Conservation (phyloP, 2,329 filamentous ascomycete species). For the Orbilia javanica region DNA sequence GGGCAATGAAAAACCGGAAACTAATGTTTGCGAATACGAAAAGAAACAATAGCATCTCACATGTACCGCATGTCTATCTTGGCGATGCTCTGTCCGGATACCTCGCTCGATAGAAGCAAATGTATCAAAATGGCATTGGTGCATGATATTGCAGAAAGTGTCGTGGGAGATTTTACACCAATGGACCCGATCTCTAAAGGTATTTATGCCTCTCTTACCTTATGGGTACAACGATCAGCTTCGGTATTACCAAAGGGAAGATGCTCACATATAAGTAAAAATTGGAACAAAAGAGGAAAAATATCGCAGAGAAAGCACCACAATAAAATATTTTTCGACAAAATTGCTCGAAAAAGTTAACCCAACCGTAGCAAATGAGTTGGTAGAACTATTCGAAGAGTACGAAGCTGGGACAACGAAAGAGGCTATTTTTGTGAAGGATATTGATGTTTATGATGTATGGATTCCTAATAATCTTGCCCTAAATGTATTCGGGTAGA, state of each 20-base stretch:
- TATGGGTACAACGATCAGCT: too few relatives aligned
- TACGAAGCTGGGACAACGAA: conserved; percentile 38
- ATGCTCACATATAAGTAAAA: background rate
- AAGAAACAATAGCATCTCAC: conserved; percentile 56
- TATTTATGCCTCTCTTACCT: background rate
- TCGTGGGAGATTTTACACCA: conserved; percentile 52
- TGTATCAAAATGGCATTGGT: conserved; percentile 54
- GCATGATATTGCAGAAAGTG: conserved; percentile 57
- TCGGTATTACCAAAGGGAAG: too few relatives aligned
- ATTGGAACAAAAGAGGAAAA: conserved; percentile 31
- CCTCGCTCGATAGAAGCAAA: conserved; percentile 7
- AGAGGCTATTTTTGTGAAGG: conserved; percentile 51
- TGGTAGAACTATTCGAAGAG: conserved; percentile 47
- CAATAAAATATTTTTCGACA: conserved; percentile 47
- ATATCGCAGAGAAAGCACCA: conserved; percentile 50
- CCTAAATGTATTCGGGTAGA: background rate
- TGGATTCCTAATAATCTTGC: background rate
- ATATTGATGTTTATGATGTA: conserved; percentile 56
- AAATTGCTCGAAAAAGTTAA: conserved; percentile 34
- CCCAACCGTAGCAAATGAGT: conserved; percentile 22
- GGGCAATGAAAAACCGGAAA: background rate
- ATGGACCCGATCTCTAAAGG: conserved; percentile 55
- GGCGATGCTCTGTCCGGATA: conserved; percentile 50
- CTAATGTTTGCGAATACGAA: background rate
- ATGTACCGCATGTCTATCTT: conserved; percentile 56